Base-by-base conservation (phyloP, 2,329 filamentous ascomycete genomes). In the Pseudogymnoascus sp. region DNA sequence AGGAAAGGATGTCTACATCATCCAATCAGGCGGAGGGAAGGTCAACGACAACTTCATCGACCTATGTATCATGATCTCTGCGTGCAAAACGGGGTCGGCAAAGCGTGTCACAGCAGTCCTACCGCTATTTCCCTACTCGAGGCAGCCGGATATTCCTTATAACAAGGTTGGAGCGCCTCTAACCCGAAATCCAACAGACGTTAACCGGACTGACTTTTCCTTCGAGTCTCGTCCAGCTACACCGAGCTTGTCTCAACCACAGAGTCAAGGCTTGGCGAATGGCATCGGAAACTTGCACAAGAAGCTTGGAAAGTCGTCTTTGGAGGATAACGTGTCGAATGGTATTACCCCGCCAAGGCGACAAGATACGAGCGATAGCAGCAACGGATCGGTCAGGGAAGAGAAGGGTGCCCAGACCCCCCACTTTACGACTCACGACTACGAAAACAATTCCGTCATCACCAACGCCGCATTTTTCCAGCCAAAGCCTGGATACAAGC, bases 1-100 rank as follows among this genome's bases (percentile, higher is more conserved):
- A 69, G 94, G 90, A 68, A 99, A 99, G 75, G 94, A 99, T 84
- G 94, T 97, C 73, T 99, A 95, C 78, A 97, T 97, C 73, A 91
- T 99, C 70, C 93, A 97, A 76, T 94, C 91, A 41, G 91, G 91
- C 68, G 90, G 90, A 68, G 91, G 91, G 65, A 89, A 89, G 70
- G 90, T 97, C 76, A 99, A 99, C 73, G 94, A 99, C 76, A 87
- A 96, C 76, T 85, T 99, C 66, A 89, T 99, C 78, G 94, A 99
- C 73, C 86, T 97, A 58, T 89, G 96, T 74, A 97, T 97, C 77
- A 96, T 94, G 78, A 93, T 97, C 69, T 96, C 91, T n/a, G 94
- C 94, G 64, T 97, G 94, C 84, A 96, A 96, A 77, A 86, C 89
- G 11, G 91, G 91, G 68, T 97, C 92, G 39, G 94, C 94, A 30